Percentiles rank a stretch among this genome's conserved stretches.
Conservation (phyloP, 495 filamentous ascomycete genomes). For the Hyaloscypha variabilis region DNA sequence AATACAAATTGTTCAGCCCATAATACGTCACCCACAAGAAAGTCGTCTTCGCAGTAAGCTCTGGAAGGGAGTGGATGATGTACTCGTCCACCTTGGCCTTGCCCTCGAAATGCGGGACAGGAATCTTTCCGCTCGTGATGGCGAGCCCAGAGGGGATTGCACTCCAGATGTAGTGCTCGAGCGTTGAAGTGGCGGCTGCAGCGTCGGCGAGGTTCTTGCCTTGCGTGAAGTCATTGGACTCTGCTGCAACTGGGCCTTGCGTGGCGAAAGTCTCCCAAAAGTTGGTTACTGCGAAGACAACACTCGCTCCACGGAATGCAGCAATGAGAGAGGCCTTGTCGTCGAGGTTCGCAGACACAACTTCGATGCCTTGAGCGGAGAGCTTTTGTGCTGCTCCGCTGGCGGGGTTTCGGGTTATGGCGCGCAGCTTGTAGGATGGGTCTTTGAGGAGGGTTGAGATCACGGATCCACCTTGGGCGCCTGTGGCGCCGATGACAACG, state of each 20-base stretch:
- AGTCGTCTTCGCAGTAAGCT: constrained; percentile 38
- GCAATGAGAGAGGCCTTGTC: constrained; percentile 21
- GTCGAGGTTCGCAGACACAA: constrained; percentile 31
- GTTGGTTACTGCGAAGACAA: constrained; percentile 33
- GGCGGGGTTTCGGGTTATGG: constrained; percentile 43
- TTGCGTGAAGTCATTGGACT: constrained; percentile 37
- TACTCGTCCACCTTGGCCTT: constrained; percentile 39
- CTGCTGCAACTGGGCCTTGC: constrained; percentile 17
- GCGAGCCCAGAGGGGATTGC: constrained; percentile 40
- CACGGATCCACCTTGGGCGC: constrained; percentile 47
- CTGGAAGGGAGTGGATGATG: constrained; percentile 36
- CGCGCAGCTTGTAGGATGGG: constrained; percentile 41
- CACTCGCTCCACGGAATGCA: constrained; percentile 27
- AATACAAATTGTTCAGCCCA: constrained; percentile 28
- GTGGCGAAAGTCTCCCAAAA: constrained; percentile 31
- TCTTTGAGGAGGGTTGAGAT: constrained; percentile 37
- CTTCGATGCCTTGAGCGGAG: constrained; percentile 38
- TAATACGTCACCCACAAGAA: constrained; percentile 43
- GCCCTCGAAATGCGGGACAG: constrained; percentile 43
- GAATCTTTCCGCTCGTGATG: constrained; percentile 34
- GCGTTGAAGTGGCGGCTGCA: constrained; percentile 37
- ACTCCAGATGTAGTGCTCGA: constrained; percentile 51
- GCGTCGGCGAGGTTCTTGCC: constrained; percentile 47
- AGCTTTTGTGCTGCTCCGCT: constrained; percentile 40
- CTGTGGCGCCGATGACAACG: constrained; percentile 40